These are phyloP conservation scores for Babesia bigemina DNA, from an alignment of 169 alveolate species.

Conservation along the genomic window DNA sequence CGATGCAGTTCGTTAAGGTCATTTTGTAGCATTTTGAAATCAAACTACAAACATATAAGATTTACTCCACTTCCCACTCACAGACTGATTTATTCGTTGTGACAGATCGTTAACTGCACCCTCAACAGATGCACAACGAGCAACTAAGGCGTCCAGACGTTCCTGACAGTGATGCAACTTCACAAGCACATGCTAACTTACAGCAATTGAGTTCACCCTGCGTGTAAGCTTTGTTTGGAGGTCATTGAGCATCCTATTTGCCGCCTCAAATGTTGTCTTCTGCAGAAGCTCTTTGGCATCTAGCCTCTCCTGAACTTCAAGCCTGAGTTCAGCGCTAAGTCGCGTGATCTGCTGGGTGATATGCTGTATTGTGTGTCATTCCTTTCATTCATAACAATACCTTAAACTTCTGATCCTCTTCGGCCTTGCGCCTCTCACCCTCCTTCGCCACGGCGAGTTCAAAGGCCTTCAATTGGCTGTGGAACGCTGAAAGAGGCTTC, in stretches of 20 bases:
- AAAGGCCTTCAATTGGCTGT: constrained; percentile 38
- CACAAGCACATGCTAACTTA: background rate
- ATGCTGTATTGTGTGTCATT: constrained; percentile 3
- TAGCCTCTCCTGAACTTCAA: constrained; percentile 47
- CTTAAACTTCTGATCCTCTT: constrained; percentile 52
- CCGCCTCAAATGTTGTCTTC: constrained; percentile 51
- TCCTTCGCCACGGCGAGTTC: constrained; percentile 47
- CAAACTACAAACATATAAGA: constrained; percentile 7
- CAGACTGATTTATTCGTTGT: constrained; percentile 40
- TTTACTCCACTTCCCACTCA: background rate
- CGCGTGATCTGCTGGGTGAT: constrained; percentile 38
- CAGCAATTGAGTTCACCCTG: constrained; percentile 51
- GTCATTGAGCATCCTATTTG: constrained; percentile 50
- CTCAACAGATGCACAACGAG: constrained; percentile 54
- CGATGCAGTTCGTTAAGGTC: constrained; percentile 54
- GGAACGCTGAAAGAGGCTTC: constrained; percentile 26
- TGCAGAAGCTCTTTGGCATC: constrained; percentile 46
- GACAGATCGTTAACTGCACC: constrained; percentile 43
- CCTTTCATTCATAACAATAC: background rate
- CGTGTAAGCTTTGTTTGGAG: constrained; percentile 42
- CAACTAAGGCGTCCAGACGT: constrained; percentile 34
- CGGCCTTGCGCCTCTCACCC: constrained; percentile 51
- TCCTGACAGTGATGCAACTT: constrained; percentile 15
- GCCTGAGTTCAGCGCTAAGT: constrained; percentile 24
- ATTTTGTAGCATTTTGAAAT: constrained; percentile 54